These are phyloP conservation scores for Coniosporium tulheliwenetii DNA, from an alignment of 2,329 filamentous ascomycete species.

Conservation along the genomic window DNA sequence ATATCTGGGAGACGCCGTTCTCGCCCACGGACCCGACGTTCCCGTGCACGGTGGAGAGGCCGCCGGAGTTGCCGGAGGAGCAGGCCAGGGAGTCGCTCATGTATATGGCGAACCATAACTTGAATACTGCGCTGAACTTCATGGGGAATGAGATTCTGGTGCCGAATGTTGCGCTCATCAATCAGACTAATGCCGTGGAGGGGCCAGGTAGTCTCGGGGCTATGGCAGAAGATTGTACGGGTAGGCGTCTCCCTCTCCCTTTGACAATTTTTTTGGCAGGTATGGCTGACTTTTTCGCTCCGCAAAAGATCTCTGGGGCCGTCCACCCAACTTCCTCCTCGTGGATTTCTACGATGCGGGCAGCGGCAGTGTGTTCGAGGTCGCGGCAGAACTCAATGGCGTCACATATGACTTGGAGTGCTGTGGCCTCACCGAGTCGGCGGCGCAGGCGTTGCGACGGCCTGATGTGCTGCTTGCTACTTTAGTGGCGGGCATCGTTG, in stretches of 20 bases:
- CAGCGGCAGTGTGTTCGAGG: conserved; percentile 62
- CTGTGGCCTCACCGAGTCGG: conserved; percentile 28
- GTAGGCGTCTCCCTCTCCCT: conserved; percentile 14
- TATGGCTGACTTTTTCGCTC: background rate
- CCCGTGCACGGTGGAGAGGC: conserved; percentile 65
- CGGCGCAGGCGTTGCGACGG: too few species aligned
- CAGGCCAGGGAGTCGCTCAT: conserved; percentile 42
- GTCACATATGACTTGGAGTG: conserved; percentile 50
- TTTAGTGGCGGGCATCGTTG: too few species aligned
- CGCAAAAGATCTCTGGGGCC: conserved; percentile 35
- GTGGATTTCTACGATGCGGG: conserved; percentile 61
- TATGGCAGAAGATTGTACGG: conserved; percentile 46
- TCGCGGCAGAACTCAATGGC: conserved; percentile 54
- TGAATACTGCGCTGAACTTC: conserved; percentile 63
- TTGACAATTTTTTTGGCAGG: background rate
- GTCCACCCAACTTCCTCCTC: conserved; percentile 61
- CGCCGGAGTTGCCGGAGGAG: conserved; percentile 43
- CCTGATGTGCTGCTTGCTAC: too few species aligned
- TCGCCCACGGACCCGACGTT: conserved; percentile 54
- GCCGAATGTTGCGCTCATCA: conserved; percentile 54
- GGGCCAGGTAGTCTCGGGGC: conserved; percentile 52
- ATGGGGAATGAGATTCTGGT: conserved; percentile 50
- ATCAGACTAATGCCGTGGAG: conserved; percentile 52
- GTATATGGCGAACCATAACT: conserved; percentile 82
- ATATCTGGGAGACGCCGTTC: conserved; percentile 86